phyloP scores from a whole-genome alignment of 73 alveolate species.

The Blepharisma stoltei region DNA sequence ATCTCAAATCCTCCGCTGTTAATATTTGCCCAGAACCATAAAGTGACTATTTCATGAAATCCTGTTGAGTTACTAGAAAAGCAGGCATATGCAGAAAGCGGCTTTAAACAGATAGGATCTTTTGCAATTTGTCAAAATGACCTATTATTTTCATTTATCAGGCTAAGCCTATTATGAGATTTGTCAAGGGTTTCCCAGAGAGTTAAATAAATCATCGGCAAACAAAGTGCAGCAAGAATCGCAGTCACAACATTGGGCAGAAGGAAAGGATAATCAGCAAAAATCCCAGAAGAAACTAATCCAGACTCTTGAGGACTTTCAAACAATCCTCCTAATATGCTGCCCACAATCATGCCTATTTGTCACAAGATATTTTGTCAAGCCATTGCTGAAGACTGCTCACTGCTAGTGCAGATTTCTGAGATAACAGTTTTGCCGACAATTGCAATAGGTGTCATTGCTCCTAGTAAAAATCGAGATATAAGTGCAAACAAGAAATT shows the following conservation, averaged over 20 bases:
- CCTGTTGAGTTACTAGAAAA: background rate
- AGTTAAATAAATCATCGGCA: background rate
- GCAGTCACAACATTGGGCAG: constrained; percentile 1
- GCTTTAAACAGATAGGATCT: background rate
- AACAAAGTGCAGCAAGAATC: background rate
- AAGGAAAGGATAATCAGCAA: background rate
- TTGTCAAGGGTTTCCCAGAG: background rate
- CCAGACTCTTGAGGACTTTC: background rate
- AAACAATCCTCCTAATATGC: constrained; percentile 7
- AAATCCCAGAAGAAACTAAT: background rate
- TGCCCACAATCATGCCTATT: background rate
- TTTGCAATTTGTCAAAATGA: background rate
- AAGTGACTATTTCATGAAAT: background rate
- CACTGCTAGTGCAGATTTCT: constrained; percentile 1
- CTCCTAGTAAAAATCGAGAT: constrained; percentile 9
- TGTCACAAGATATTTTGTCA: background rate
- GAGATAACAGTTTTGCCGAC: background rate
- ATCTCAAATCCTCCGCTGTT: constrained; percentile 12
- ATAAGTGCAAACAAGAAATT: background rate
- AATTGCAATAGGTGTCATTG: background rate
- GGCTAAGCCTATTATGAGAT: background rate
- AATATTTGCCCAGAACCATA: constrained; percentile 20
- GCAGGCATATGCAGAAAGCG: background rate
- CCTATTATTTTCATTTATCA: background rate
- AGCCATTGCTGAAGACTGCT: constrained; percentile 24